Conservation (phyloP, 1,139 yeast genomes). For the Protomyces inouyei region DNA sequence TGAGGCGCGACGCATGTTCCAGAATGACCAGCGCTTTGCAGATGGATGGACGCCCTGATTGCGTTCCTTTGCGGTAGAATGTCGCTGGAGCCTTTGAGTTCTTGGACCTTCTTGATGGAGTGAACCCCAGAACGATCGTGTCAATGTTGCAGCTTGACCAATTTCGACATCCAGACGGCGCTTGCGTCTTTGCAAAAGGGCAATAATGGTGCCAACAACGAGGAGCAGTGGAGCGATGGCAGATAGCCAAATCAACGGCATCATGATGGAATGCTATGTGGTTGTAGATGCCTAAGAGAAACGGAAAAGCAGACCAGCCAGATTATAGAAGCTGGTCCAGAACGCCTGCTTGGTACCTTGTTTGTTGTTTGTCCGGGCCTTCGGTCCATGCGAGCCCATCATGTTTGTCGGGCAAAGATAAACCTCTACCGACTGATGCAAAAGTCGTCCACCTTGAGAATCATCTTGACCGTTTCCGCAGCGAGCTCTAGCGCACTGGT, state of each 20-base stretch:
- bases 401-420: no score
- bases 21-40: not conserved
- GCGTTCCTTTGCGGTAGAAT: not conserved
- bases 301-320: not conserved
- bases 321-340: no score
- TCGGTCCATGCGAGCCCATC: not conserved
- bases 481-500: conserved; percentile 92
- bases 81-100: not conserved
- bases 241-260: not conserved
- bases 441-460: conserved; percentile 92
- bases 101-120: not conserved
- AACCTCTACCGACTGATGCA: conserved; percentile 60
- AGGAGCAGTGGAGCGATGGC: not conserved
- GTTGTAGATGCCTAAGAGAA: not conserved
- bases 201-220: not conserved
- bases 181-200: not conserved
- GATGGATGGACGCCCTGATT: not conserved
- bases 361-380: not conserved
- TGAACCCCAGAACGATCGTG: not conserved
- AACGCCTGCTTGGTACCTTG: not conserved
- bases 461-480: conserved; percentile 92
- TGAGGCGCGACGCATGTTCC: not conserved
- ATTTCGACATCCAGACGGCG: not conserved
- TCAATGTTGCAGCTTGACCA: not conserved
- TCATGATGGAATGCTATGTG: not conserved